Evolutionary conservation across 1,284 basidiomycete species (phyloP), one percentile per base, ranked within the genome.

Genomic region (Tilletia setariae): DNA sequence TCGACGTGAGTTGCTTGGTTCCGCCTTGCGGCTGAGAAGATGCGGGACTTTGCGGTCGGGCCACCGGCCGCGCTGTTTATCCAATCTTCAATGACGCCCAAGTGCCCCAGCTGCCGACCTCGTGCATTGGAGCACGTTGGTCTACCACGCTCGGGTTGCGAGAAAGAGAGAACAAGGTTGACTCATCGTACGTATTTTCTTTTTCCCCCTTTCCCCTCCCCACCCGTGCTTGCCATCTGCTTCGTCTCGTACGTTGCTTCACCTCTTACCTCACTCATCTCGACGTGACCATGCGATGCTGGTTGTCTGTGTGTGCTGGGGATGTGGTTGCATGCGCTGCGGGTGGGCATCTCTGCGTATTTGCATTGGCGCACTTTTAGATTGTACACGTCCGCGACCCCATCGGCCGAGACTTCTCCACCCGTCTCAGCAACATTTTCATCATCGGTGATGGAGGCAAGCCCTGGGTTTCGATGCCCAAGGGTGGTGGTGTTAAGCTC

Each of bases 401-500:
- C 64, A 87, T 96, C 74, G 95, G 97, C 84, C 89, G 93, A 83
- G 93, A 92, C 73, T 81, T 79, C 71, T 77, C 73, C 62, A 77
- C 67, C 73, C 94, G 94, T 84, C 88, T 98, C 75, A 90, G 90
- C 83, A 98, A 98, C 88, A 92, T 98, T 84, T 98, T 98, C 86
- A 91, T 98, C 81, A 93, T 98, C 76, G 95, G 96, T 77, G 90
- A 95, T 86, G 93, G 93, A 72, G 87, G 84, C 84, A 98, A 98
- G 89, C 89, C 95, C 68, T 94, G 93, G 90, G 89, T 98, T 86
- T 98, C 95, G 64, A 86, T 98, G 82, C 95, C 95, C 80, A 94
- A 93, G 87, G 95, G 95, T 86, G 96, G 96, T 88, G 96, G 95
- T 86, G 90, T 90, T 84, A 94, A 94, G 86, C 90, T 96, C 70